These are phyloP conservation scores for Isochrysis galbana DNA, from an alignment of 78 protist genomes.

Conservation along the genomic window DNA sequence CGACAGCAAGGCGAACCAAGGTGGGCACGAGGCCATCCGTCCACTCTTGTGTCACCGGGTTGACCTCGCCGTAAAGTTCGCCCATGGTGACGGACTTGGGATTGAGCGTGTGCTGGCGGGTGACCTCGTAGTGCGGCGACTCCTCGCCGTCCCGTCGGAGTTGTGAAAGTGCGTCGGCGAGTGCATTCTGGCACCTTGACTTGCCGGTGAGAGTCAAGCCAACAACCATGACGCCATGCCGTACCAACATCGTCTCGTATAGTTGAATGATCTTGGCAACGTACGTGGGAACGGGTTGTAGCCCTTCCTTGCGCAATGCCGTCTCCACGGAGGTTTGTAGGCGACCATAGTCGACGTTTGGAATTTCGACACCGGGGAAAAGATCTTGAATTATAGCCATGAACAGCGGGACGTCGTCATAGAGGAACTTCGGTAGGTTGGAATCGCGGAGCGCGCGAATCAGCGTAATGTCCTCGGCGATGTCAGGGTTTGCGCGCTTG, in stretches of 20 bases:
- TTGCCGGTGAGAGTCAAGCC: conserved; percentile 75
- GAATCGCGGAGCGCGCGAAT: conserved; percentile 77
- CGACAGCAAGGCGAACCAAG: conserved; percentile 53
- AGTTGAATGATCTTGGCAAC: conserved; percentile 66
- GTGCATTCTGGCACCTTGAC: conserved; percentile 25
- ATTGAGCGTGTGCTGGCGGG: conserved; percentile 48
- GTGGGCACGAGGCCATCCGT: conserved; percentile 71
- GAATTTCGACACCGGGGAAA: conserved; percentile 80
- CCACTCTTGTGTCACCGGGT: conserved; percentile 80
- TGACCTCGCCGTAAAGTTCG: conserved; percentile 80
- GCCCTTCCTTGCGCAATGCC: background rate
- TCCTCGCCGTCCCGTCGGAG: conserved; percentile 26
- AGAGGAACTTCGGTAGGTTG: conserved; percentile 81
- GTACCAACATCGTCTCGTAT: conserved; percentile 72
- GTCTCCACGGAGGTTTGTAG: conserved; percentile 55
- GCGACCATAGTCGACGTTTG: conserved; percentile 63
- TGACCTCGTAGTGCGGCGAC: background rate
- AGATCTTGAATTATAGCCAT: conserved; percentile 76
- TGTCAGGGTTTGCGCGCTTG: conserved; percentile 60
- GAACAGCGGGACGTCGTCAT: conserved; percentile 81
- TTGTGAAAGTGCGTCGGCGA: conserved; percentile 39
- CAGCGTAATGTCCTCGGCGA: conserved; percentile 56
- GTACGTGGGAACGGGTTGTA: conserved; percentile 38
- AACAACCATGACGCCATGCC: conserved; percentile 90
- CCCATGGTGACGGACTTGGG: conserved; percentile 81